Evolutionary conservation across 495 filamentous ascomycete genomes (phyloP).

Genomic region (Aspergillus diversus): DNA sequence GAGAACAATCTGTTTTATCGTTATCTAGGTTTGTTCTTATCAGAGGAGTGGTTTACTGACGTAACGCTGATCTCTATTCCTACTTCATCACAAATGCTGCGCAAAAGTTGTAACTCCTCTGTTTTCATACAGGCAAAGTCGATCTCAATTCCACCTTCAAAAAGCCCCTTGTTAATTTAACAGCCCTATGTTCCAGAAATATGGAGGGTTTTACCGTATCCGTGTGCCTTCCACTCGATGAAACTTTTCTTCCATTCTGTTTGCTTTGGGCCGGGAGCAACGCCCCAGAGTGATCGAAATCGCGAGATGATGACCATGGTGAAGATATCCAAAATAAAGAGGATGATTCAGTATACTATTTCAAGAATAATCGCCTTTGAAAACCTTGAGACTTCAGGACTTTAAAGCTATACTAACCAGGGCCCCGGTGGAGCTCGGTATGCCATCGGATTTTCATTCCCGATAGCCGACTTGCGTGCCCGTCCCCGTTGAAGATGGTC

Average conservation of each 20-base stretch:
- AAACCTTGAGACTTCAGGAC: neutral
- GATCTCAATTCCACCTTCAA: constrained; percentile 30
- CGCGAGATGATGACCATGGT: constrained; percentile 13
- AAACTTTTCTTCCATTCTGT: constrained; percentile 10
- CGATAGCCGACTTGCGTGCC: no score
- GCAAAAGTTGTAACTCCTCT: constrained; percentile 21
- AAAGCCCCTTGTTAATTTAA: neutral
- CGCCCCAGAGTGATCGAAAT: constrained; percentile 11
- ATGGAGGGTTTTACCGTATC: constrained; percentile 26
- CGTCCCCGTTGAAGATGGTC: no score
- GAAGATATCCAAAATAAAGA: neutral
- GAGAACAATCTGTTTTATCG: constrained; percentile 21
- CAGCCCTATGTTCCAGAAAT: neutral
- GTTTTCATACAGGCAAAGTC: constrained; percentile 22
- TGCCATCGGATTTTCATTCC: no score
- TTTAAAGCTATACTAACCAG: neutral
- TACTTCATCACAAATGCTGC: constrained; percentile 27
- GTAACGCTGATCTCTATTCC: constrained; percentile 28
- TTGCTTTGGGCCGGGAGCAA: constrained; percentile 6
- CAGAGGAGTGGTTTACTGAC: constrained; percentile 18
- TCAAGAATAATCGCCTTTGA: neutral
- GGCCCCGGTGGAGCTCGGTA: no score
- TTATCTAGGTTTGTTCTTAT: no score
- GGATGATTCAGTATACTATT: neutral
- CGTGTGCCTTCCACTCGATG: constrained; percentile 25